phyloP scores from a whole-genome alignment of 2,329 filamentous ascomycete genomes.

The Phaeosphaeriaceae sp. region DNA sequence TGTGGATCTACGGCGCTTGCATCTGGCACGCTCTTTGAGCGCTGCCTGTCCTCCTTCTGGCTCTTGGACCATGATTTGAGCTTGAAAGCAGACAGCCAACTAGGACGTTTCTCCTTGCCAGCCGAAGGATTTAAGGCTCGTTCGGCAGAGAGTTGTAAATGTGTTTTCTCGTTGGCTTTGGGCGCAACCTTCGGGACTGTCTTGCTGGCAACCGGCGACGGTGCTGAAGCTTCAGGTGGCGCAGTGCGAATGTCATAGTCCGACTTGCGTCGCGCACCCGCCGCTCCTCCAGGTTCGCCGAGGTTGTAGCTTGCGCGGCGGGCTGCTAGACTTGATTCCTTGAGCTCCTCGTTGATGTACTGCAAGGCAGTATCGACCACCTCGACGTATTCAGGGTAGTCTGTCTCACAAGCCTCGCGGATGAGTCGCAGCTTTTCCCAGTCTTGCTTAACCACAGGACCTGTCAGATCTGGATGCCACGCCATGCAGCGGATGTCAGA shows the following conservation, averaged over 20 bases:
- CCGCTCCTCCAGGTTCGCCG: slow-evolving; percentile 10
- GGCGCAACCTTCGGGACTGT: neutral
- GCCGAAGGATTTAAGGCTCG: slow-evolving; percentile 23
- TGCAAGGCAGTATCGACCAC: slow-evolving; percentile 53
- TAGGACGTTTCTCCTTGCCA: slow-evolving; percentile 36
- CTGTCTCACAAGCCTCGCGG: slow-evolving; percentile 50
- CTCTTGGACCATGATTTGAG: slow-evolving; percentile 38
- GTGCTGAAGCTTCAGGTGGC: slow-evolving; percentile 8
- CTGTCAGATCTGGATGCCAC: slow-evolving; percentile 57
- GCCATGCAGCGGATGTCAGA: slow-evolving; percentile 57
- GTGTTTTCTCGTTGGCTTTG: slow-evolving; percentile 22
- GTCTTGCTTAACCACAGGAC: slow-evolving; percentile 38
- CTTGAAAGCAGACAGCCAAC: slow-evolving; percentile 41
- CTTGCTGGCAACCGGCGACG: neutral
- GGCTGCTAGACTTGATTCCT: slow-evolving; percentile 30
- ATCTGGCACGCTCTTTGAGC: slow-evolving; percentile 30
- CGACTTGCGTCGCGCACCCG: slow-evolving; percentile 30
- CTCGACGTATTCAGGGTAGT: slow-evolving; percentile 56
- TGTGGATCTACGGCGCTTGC: slow-evolving; percentile 25
- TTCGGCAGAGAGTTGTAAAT: slow-evolving; percentile 31
- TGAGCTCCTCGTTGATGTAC: slow-evolving; percentile 50
- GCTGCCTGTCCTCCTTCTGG: slow-evolving; percentile 27
- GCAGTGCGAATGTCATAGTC: slow-evolving; percentile 26
- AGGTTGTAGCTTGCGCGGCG: slow-evolving; percentile 26
- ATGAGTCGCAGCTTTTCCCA: slow-evolving; percentile 55